These are phyloP conservation scores for Oxalis stricta DNA, from an alignment of 441 rosid species.

Conservation along the genomic window DNA sequence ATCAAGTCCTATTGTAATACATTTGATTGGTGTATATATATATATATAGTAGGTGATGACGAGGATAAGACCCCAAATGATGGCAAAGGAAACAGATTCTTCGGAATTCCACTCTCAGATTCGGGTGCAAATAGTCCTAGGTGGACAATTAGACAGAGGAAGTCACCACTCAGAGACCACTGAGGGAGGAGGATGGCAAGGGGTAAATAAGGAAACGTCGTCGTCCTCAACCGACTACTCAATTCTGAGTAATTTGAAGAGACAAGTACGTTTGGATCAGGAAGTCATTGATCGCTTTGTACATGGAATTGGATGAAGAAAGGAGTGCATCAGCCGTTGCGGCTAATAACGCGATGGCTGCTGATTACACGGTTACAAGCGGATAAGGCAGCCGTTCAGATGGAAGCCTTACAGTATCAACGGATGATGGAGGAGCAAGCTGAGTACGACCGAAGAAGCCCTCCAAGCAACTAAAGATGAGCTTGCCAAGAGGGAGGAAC, in stretches of 20 bases:
- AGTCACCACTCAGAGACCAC: conserved; percentile 43
- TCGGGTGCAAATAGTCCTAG: conserved; percentile 43
- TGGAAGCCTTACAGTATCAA: conserved; percentile 97
- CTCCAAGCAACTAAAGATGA: conserved; percentile 45
- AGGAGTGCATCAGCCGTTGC: conserved; percentile 85
- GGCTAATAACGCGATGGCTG: conserved; percentile 93
- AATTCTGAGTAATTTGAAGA: conserved; percentile 43
- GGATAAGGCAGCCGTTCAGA: conserved; percentile 91
- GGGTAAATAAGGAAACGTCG: conserved; percentile 23
- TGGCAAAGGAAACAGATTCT: conserved; percentile 52
- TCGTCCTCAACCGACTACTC: conserved; percentile 39
- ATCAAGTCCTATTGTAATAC: conserved; percentile 21
- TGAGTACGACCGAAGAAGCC: conserved; percentile 78
- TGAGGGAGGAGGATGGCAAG: conserved; percentile 32
- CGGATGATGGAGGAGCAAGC: conserved; percentile 99
- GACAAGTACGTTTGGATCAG: conserved; percentile 65
- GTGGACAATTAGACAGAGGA: conserved; percentile 34
- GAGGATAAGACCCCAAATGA: conserved; percentile 49
- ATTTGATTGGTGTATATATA: too few relatives aligned
- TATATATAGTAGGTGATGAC: conserved; percentile 32
- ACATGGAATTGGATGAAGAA: conserved; percentile 92
- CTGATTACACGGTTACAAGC: conserved; percentile 89
- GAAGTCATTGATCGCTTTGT: conserved; percentile 63
- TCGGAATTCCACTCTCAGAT: conserved; percentile 55
- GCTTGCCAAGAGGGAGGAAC: conserved; percentile 55